Percentiles rank a stretch among this genome's conserved stretches.
Conservation (phyloP, 352 stramenopile species). For the Aphanomyces invadans region DNA sequence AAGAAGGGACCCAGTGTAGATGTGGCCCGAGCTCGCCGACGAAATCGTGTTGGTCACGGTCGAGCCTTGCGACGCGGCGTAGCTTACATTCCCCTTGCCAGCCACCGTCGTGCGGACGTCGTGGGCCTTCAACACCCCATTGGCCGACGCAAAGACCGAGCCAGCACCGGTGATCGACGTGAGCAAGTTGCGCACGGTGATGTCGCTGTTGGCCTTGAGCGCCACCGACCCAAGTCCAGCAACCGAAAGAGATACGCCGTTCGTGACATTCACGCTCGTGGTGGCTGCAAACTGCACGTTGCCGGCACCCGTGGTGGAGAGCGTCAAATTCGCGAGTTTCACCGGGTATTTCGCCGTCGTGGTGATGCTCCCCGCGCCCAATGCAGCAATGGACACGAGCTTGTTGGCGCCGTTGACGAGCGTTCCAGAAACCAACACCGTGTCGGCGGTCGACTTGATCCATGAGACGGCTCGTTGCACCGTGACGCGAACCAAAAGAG, state of each 20-base stretch:
- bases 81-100: neutral
- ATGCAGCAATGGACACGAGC: neutral
- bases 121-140: neutral
- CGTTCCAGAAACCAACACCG: neutral
- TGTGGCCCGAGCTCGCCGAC: neutral
- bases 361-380: neutral
- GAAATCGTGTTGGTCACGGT: neutral
- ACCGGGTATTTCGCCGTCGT: neutral
- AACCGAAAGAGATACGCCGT: neutral
- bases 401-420: neutral
- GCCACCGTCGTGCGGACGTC: neutral
- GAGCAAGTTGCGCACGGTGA: neutral
- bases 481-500: neutral
- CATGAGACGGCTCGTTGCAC: neutral
- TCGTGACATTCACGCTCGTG: neutral
- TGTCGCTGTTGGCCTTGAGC: neutral
- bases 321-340: neutral
- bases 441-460: neutral
- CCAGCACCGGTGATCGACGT: neutral
- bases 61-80: neutral
- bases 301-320: neutral
- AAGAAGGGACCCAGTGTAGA: neutral
- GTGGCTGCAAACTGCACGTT: slow-evolving; percentile 12
- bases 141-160: neutral
- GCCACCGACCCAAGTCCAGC: neutral